A percentile compares a stretch with the other conserved stretches of the same genome.
Conservation (phyloP, 2,329 filamentous ascomycete species). For the Esteya vermicola region DNA sequence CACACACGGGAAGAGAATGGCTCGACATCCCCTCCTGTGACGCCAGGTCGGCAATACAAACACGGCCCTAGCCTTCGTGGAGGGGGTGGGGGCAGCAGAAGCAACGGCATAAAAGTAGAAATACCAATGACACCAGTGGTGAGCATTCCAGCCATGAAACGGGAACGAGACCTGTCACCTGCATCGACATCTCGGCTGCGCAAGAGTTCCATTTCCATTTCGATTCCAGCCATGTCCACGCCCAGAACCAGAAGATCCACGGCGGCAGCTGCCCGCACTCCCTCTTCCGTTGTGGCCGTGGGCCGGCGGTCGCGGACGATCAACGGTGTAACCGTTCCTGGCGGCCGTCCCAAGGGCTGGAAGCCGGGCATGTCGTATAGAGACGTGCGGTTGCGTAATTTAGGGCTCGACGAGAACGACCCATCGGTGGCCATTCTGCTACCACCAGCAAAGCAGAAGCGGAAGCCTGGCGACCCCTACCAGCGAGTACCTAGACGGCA, state of each 20-base stretch:
- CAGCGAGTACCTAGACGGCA: neutral
- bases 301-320: conserved; percentile 2
- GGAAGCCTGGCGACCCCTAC: neutral
- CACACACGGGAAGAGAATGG: too few relatives aligned
- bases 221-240: neutral
- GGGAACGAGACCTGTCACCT: neutral
- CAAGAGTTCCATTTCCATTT: neutral
- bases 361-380: conserved; percentile 19
- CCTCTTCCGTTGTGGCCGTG: conserved; percentile 2
- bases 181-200: neutral
- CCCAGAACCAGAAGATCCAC: neutral
- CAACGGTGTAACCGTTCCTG: conserved; percentile 12
- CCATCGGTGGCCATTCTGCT: conserved; percentile 3
- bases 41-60: too few relatives aligned
- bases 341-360: conserved; percentile 36
- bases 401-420: conserved; percentile 4
- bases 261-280: too few relatives aligned
- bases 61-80: too few relatives aligned
- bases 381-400: conserved; percentile 9
- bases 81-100: too few relatives aligned
- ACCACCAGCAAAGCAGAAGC: neutral
- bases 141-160: neutral
- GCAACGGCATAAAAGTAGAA: too few relatives aligned
- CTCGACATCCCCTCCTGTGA: too few relatives aligned
- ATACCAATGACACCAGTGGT: too few relatives aligned